Evolutionary conservation across 805 yeast species (phyloP).

Genomic region (Myxozyma melibiosi): DNA sequence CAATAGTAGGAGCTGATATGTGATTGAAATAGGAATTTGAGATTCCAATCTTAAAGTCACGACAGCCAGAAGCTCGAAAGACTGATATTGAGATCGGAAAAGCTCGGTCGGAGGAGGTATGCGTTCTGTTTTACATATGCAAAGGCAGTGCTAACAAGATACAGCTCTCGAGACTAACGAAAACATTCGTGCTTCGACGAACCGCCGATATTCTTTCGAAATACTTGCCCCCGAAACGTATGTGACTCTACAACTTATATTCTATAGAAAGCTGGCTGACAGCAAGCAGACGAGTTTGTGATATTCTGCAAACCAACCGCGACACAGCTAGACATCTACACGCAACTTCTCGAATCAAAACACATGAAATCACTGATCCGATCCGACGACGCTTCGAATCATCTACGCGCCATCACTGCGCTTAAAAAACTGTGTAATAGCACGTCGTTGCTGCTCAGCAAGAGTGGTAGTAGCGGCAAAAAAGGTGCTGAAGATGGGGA

Average conservation of each 20-base stretch:
- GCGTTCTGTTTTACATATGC: not conserved
- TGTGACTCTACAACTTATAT: not conserved
- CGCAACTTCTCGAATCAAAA: constrained; percentile 49
- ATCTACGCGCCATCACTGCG: constrained; percentile 69
- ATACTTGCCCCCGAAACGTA: constrained; percentile 65
- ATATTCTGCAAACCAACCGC: constrained; percentile 76
- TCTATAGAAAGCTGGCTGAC: not conserved
- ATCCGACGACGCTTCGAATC: constrained; percentile 40
- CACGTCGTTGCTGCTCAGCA: constrained; percentile 55
- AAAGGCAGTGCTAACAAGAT: not conserved
- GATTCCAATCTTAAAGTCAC: constrained; percentile 68
- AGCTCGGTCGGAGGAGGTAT: constrained; percentile 55
- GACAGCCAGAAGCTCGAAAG: constrained; percentile 63
- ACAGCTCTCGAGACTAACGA: constrained; percentile 60
- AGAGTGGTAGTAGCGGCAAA: not conserved
- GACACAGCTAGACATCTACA: constrained; percentile 59
- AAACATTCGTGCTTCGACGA: constrained; percentile 70
- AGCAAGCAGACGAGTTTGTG: constrained; percentile 57
- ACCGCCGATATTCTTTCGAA: constrained; percentile 57
- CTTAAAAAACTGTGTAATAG: constrained; percentile 84
- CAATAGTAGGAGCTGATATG: constrained; percentile 28
- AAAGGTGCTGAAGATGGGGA: not conserved
- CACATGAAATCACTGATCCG: constrained; percentile 40
- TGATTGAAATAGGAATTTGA: constrained; percentile 49
- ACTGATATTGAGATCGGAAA: constrained; percentile 59